Evolutionary conservation across 225 moss, liverwort and hornwort genomes (phyloP), one percentile per base, ranked within the genome.

Genomic region (Marchantia polymorpha): DNA sequence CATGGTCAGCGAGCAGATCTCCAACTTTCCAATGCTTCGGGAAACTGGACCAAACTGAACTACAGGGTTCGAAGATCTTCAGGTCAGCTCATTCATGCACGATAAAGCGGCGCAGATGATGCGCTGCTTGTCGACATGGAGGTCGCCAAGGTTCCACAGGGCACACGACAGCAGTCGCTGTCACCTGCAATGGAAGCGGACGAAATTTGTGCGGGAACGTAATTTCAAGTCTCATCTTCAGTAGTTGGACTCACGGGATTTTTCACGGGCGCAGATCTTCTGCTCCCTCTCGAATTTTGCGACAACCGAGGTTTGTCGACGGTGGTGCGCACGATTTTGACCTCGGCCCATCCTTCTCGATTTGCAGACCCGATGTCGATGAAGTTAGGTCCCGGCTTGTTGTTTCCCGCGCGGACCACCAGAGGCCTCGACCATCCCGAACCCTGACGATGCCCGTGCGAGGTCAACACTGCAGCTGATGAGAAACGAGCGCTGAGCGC

Each of bases 361-460:
- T 83, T 82, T n/a, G 79, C 88, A 73, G 74, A 87, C 12, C 76
- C 76, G 14, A 90, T 92, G n/a, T 92, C 92, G 26, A 92, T 92
- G 75, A 83, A 90, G 79, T 92, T 90, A 22, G 92, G 85, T 61
- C 85, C 82, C 73, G 86, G 72, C 74, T 85, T 86, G 75, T 89
- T 92, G 12, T 83, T 85, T 23, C 90, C 92, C 0, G 89, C 90
- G 6, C 6, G 4, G 16, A 79, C 78, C 61, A 25, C 39, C 52
- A 76, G 22, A n/a, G 58, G 58, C 7, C 3, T 54, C 26, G 58
- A 53, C 59, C 76, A 47, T 76, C 9, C 22, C 1, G n/a, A 39
- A 10, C 15, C 31, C 46, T 76, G 59, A 59, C 19, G 20, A 22
- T 0, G 22, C 39, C 39, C 39, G 39, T 39, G 39, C 31, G 29